Base-by-base conservation (phyloP, 2,329 filamentous ascomycete genomes). In the Berkeleyomyces rouxiae region DNA sequence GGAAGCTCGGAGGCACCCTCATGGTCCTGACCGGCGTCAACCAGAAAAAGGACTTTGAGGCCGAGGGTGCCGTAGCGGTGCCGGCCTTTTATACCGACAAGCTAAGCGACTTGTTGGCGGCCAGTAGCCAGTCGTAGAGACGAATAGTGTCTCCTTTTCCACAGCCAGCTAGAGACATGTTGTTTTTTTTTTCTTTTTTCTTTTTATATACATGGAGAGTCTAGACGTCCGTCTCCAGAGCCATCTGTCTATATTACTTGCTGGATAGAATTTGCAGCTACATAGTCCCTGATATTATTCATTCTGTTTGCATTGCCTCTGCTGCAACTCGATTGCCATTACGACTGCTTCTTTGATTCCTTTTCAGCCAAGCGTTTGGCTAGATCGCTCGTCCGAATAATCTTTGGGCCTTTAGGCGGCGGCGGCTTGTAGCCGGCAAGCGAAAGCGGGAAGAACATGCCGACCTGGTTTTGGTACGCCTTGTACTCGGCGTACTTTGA, bases 1-100 rank as follows among this genome's bases (percentile, higher is more conserved):
- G 92, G 0, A 86, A 87, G 67, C 79, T 99, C 37, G 93, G 93
- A 16, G 93, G 93, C 0, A 97, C 93, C 0, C 74, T 99, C 68
- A 89, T 87, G 46, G 93, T 99, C 4, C 76, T 96, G 72, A 96
- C 91, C 0, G 93, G 93, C 13, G 92, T 99, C 13, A 85, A 82
- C 69, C 87, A 87, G 74, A 90, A 92, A 74, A 86, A 87, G 62
- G 87, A 96, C 64, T 89, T 91, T 77, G 79, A 90, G 68, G 84
- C 82, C 23, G 78, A 83, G 62, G 83, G 81, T 39, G 83, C 85
- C 7, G 73, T 80, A 49, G 84, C 87, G 0, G 82, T 89, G 61
- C 93, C 93, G 2, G 80, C 81, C 46, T 93, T 84, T 66, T 97
- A 95, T 73, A 84, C 93, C 49, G 87, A 97, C 72, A 84, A 82